Conservation (phyloP, 805 yeast species). For the Ogataea zsoltii region DNA sequence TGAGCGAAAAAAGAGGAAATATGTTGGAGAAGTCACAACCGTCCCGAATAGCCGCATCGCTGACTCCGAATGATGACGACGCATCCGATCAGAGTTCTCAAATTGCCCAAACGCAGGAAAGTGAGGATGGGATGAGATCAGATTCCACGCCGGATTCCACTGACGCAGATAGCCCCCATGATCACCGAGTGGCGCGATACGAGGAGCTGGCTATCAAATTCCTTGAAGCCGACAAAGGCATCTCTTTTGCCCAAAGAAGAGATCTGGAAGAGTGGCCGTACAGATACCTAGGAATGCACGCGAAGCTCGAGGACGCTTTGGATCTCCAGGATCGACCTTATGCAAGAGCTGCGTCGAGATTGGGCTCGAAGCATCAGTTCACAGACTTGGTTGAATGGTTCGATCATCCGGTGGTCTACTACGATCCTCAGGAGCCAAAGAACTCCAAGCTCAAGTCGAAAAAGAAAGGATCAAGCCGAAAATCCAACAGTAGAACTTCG, state of each 20-base stretch:
- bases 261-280: constrained; percentile 77
- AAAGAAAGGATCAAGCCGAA: constrained; percentile 18
- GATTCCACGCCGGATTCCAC: constrained; percentile 4
- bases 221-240: constrained; percentile 43
- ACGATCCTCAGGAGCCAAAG: constrained; percentile 40
- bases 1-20: constrained; percentile 37
- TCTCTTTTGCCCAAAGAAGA: constrained; percentile 48
- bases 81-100: neutral
- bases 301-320: constrained; percentile 71
- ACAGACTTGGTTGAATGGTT: constrained; percentile 65
- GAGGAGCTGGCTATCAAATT: constrained; percentile 59
- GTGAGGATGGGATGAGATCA: neutral
- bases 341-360: constrained; percentile 75
- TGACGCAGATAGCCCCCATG: neutral
- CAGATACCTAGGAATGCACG: constrained; percentile 75
- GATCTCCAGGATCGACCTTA: constrained; percentile 77
- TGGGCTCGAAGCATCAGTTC: constrained; percentile 75
- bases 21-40: constrained; percentile 33
- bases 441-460: constrained; percentile 19
- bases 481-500: constrained; percentile 28
- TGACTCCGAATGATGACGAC: constrained; percentile 2
- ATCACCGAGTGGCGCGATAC: constrained; percentile 45
- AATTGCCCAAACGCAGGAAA: neutral
- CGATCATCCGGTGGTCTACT: constrained; percentile 65
- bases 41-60: constrained; percentile 26